Evolutionary conservation across 2,329 filamentous ascomycete genomes (phyloP).

Genomic region (Passalora sequoiae): DNA sequence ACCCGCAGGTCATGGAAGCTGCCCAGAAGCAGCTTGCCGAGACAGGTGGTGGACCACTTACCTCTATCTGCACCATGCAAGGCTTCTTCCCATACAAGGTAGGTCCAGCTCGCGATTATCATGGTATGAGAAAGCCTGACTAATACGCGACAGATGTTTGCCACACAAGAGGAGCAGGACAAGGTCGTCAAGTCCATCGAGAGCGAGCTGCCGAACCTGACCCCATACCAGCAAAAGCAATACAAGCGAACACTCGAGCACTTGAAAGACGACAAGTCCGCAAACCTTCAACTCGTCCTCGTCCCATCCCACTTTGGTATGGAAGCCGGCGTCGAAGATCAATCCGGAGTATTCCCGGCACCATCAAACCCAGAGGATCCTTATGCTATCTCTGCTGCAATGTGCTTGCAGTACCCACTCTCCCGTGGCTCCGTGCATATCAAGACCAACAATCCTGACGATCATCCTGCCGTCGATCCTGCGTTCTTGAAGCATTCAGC

Average conservation of each 20-base stretch:
- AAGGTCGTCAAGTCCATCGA: slow-evolving; percentile 31
- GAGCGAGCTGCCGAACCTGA: slow-evolving; percentile 23
- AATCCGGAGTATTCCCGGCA: slow-evolving; percentile 27
- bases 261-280: slow-evolving; percentile 34
- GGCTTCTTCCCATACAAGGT: slow-evolving; percentile 36
- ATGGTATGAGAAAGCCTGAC: slow-evolving; percentile 1
- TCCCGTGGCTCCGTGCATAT: slow-evolving; percentile 33
- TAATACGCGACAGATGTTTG: slow-evolving; percentile 21
- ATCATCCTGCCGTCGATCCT: slow-evolving; percentile 26
- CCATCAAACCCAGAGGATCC: slow-evolving; percentile 18
- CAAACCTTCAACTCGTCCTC: slow-evolving; percentile 36
- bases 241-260: slow-evolving; percentile 33
- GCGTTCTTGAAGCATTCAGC: slow-evolving; percentile 40
- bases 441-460: slow-evolving; percentile 23
- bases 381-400: slow-evolving; percentile 25
- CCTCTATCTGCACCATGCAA: slow-evolving; percentile 31
- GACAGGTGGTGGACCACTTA: slow-evolving; percentile 31
- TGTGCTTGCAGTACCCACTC: slow-evolving; percentile 32
- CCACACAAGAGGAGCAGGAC: slow-evolving; percentile 32
- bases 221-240: slow-evolving; percentile 35
- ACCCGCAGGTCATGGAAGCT: slow-evolving; percentile 31
- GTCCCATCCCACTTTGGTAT: slow-evolving; percentile 31
- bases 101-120: not conserved
- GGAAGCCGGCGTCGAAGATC: slow-evolving; percentile 28
- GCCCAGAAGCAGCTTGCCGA: slow-evolving; percentile 33